Conservation (phyloP, 441 rosid species). For the Populus hybrid region DNA sequence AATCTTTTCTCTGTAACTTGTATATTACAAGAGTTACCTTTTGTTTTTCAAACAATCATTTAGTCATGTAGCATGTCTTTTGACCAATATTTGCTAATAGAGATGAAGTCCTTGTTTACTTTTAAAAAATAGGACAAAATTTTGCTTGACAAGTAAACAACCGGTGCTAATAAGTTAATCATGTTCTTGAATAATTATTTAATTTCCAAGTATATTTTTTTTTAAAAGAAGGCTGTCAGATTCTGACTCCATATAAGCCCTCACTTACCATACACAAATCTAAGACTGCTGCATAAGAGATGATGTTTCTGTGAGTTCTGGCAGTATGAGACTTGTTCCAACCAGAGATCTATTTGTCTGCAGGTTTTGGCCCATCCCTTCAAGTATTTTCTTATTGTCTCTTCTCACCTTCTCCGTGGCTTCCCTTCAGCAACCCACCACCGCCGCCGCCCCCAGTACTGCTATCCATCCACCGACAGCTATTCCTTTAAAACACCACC, state of each 20-base stretch:
- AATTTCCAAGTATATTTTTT: no score
- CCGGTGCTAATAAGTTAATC: no score
- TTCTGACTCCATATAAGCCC: neutral
- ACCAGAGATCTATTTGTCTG: slow-evolving; percentile 23
- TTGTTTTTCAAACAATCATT: no score
- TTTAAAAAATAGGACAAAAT: neutral
- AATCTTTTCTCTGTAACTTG: no score
- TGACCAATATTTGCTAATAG: neutral
- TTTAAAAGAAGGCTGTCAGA: neutral
- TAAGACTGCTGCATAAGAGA: neutral
- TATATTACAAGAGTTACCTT: no score
- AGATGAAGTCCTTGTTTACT: neutral
- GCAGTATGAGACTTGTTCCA: neutral
- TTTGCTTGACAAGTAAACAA: neutral
- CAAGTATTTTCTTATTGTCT: neutral
- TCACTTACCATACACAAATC: neutral
- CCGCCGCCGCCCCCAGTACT: neutral
- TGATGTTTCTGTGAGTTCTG: neutral
- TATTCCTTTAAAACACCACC: neutral
- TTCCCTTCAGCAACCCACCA: slow-evolving; percentile 25
- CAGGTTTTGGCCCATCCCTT: slow-evolving; percentile 23
- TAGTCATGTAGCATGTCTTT: no score
- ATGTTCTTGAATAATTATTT: neutral
- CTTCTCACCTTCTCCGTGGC: slow-evolving; percentile 29
- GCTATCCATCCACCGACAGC: neutral